These are phyloP conservation scores for Cymbopogon flexuosus DNA, from an alignment of 202 grass and related monocot genomes.

Conservation along the genomic window DNA sequence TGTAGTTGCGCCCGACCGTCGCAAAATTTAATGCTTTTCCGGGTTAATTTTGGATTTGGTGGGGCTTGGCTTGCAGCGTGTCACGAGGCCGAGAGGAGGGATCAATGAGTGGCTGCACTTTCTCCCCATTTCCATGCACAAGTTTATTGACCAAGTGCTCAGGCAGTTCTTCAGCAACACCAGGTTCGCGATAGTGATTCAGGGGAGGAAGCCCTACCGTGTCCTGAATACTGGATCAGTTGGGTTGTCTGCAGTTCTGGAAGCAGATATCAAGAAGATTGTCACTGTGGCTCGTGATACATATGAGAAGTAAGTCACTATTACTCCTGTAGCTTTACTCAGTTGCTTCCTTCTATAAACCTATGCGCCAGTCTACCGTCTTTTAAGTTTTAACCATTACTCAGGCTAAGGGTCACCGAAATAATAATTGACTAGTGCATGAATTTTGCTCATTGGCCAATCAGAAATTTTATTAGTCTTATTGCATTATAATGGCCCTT, in stretches of 20 bases:
- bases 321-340: neutral
- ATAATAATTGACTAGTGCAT: neutral
- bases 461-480: neutral
- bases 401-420: neutral
- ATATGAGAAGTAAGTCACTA: conserved; percentile 68
- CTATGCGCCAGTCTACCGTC: neutral
- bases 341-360: neutral
- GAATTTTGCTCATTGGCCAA: neutral
- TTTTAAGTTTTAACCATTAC: neutral
- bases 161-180: conserved; percentile 63
- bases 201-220: conserved; percentile 51
- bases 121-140: conserved; percentile 74
- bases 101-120: conserved; percentile 76
- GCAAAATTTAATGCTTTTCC: neutral
- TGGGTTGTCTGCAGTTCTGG: conserved; percentile 68
- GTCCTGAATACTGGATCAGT: conserved; percentile 31
- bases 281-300: conserved; percentile 53
- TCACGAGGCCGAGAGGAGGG: conserved; percentile 81
- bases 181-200: conserved; percentile 48
- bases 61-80: conserved; percentile 47
- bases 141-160: conserved; percentile 58
- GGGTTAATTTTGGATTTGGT: neutral
- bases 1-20: neutral
- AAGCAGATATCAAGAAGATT: conserved; percentile 74
- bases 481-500: neutral